Base-by-base conservation (phyloP, 495 filamentous ascomycete species). In the Neurospora hispaniola region DNA sequence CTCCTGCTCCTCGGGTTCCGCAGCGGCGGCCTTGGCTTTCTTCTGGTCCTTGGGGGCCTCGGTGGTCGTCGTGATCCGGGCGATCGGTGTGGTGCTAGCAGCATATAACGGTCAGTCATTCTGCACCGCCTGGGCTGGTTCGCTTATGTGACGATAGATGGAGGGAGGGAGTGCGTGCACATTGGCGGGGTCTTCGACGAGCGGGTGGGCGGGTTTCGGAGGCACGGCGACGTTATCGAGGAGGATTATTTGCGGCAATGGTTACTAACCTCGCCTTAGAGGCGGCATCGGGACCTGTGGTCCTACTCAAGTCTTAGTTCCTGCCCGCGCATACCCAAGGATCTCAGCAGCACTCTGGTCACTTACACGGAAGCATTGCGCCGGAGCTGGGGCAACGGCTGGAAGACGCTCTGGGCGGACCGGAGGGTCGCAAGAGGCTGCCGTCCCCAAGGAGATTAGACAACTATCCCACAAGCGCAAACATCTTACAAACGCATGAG, bases 281-380 rank as follows among this genome's bases (percentile, higher is more conserved):
- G 54, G 14, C 54, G 27, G 27, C 27, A 66, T 66, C 54, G 27
- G 54, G 54, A 66, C 54, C 54, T 66, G 54, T 66, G 54, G 27
- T 66, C 23, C 54, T 66, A 66, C 27, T 7, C 54, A 38, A 66
- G 0, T 66, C 14, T 66, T 35, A 66, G 54, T 8, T 16, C 54
- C 14, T 31, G 54, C 12, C 5, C 27, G 35, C 9, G 48, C 18
- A 66, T 35, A 66, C 23, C 20, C 16, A 66, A 31, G 27, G 14
- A 66, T 66, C 27, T 35, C 54, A 66, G 14, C 54, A 66, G 27
- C 14, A 35, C 23, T 35, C 54, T 66, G 54, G 14, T 66, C 54
- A 76, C 76, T 77, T 73, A 79, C 79, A 74, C 73, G 31, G 77
- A 76, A 18, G 78, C 69, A 72, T 78, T 78, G 69, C 43, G 71